phyloP scores from a whole-genome alignment of 345 rosid species.

The Trapa incisa region DNA sequence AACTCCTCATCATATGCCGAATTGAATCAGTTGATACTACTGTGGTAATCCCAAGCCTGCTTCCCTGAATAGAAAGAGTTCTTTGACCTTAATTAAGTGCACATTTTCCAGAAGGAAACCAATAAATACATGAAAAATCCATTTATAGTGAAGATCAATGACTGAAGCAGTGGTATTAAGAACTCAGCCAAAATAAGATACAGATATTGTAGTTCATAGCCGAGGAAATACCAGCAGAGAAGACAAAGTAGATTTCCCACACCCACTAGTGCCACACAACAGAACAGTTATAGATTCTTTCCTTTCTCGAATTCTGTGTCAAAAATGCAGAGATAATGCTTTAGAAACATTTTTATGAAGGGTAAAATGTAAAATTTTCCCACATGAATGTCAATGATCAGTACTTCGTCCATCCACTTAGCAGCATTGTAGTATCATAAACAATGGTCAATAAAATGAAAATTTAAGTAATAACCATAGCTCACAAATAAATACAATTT shows the following conservation, averaged over 20 bases:
- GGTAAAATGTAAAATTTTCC: neutral
- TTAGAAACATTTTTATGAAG: conserved; percentile 1
- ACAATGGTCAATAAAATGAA: neutral
- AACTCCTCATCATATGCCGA: conserved; percentile 99
- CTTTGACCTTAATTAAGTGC: neutral
- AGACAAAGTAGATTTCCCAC: conserved; percentile 99
- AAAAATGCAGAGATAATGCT: conserved; percentile 14
- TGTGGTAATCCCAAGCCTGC: conserved; percentile 85
- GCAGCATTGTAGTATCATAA: neutral
- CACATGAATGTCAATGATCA: neutral
- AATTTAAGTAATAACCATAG: neutral
- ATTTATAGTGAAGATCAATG: neutral
- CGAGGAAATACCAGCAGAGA: conserved; percentile 70
- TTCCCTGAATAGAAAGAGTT: conserved; percentile 28
- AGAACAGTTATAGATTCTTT: conserved; percentile 94
- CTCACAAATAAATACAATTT: no score
- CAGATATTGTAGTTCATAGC: conserved; percentile 9
- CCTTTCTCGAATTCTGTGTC: conserved; percentile 88
- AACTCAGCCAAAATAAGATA: neutral
- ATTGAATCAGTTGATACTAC: conserved; percentile 94
- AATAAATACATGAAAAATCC: neutral
- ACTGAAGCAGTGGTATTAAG: neutral
- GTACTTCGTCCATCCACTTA: neutral
- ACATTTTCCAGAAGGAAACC: no score
- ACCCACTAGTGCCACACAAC: conserved; percentile 98